Base-by-base conservation (phyloP, 805 yeast species). In the Pichia phayaonensis region DNA sequence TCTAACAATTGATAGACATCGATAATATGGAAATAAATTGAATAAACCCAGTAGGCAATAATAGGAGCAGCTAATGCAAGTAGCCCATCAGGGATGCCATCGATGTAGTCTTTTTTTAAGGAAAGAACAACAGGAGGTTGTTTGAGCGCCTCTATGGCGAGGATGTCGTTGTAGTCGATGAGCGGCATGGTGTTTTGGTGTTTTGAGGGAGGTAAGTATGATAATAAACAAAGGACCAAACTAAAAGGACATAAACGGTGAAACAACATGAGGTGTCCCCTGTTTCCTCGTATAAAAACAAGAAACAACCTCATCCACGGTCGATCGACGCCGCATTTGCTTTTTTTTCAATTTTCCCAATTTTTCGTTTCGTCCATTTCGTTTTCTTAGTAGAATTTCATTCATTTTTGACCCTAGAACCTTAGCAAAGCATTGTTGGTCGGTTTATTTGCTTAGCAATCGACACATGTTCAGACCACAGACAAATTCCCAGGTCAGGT, bases 1-100 rank as follows among this genome's bases (percentile, higher is more conserved):
- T 87, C 96, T 42, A 90, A 88, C 56, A 89, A 70, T 62, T 87
- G 79, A 57, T 75, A 79, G 42, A 75, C 76, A 65, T 94, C 98
- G 47, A 90, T 69, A 10, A 84, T 53, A 62, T 84, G 89, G 75
- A 86, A 94, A 54, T 86, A 67, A 26, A 77, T 61, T 3, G 96
- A 85, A 59, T 82, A 80, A 1, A 69, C 51, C 98, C 98, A 94
- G 66, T 94, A 94, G 2, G 84, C 90, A 2, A 81, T 72, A 4
- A 94, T 77, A 1, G 99, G 98, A 2, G 83, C 73, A 3, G 80
- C 68, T 42, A 90, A 67, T 1, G 97, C 86, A 7, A 48, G 8
- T n/a, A 44, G 8, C 2, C 44, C 10, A 34, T 44, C 51, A 8
- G 47, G 26, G 10, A 53, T n/a, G 2, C 53, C 53, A 5, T 47